Base-by-base conservation (phyloP, 306 rosid species). In the Oemleria cerasiformis region DNA sequence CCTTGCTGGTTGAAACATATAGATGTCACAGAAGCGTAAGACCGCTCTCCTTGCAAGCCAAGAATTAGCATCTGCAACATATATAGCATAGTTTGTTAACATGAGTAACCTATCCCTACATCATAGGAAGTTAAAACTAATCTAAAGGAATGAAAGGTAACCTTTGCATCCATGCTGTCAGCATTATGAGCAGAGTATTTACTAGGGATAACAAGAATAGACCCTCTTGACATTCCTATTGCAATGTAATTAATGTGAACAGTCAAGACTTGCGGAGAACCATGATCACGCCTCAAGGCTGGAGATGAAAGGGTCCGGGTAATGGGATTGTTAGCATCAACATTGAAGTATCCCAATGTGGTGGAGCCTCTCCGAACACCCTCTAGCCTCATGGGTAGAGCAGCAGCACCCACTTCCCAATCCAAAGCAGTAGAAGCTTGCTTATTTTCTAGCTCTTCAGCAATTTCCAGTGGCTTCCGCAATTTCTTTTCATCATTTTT, bases 331-430 rank as follows among this genome's bases (percentile, higher is more conserved):
- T 80, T 88, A 44, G 90, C 88, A 75, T 83, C 78, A 63, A 85
- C 78, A 77, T 91, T 84, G 68, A 91, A 94, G 84, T 91, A 94
- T 51, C 99, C 99, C 70, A 94, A 74, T 4, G 92, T 73, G 13
- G 89, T 87, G 21, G 99, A 85, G 39, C 92, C 97, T 72, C 95
- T 90, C 65, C 91, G 83, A 61, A 89, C 84, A 5, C 99, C 97
- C 85, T 94, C 99, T 5, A 94, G 91, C 87, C 91, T 79, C 99
- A 91, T 91, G 51, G 99, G 99, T 80, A 89, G 99, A 54, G 99
- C 97, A 59, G 97, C 99, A 43, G 96, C 99, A 50, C 99, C 99
- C 80, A 85, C 99, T 78, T 91, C 97, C 92, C 84, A 89, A 68
- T 94, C 86, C 82, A 91, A 66, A 78, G 91, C 96, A 66, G 92